Conservation (phyloP, 2,329 filamentous ascomycete genomes). For the Talaromyces amestolkiae region DNA sequence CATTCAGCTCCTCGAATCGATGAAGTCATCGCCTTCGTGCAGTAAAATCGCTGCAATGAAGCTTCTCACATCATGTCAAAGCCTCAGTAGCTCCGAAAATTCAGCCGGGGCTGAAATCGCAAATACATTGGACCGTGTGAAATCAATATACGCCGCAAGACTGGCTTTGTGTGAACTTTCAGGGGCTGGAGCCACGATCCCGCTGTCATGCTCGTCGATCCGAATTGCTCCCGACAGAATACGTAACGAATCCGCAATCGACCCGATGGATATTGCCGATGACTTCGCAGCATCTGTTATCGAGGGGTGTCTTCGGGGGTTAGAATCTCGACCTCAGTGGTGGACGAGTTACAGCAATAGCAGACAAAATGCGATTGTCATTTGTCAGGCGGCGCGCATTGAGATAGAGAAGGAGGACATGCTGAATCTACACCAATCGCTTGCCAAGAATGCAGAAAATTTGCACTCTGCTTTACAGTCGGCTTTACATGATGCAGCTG, state of each 20-base stretch:
- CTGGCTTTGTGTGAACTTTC: conserved; percentile 63
- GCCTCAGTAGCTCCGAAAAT: conserved; percentile 40
- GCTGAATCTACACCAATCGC: conserved; percentile 39
- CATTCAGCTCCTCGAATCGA: conserved; percentile 43
- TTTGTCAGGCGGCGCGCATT: conserved; percentile 60
- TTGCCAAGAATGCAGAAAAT: conserved; percentile 37
- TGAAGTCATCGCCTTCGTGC: conserved; percentile 51
- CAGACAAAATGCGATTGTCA: conserved; percentile 58
- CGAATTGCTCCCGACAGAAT: conserved; percentile 34
- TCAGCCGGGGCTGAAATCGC: conserved; percentile 26
- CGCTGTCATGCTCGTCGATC: conserved; percentile 52
- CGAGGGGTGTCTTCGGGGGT: conserved; percentile 52
- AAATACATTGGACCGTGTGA: conserved; percentile 44
- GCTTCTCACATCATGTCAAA: conserved; percentile 55
- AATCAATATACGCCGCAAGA: conserved; percentile 60
- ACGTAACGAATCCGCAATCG: not conserved
- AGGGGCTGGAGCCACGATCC: conserved; percentile 51
- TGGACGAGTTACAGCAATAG: conserved; percentile 66
- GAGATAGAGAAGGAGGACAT: conserved; percentile 56
- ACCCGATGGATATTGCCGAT: conserved; percentile 25
- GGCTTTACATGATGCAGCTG: conserved; percentile 32
- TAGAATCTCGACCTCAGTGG: conserved; percentile 56
- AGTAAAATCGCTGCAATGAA: conserved; percentile 52
- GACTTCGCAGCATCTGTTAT: conserved; percentile 33
- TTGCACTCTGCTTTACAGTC: conserved; percentile 36